Percentiles rank a stretch among this genome's conserved stretches.
These are phyloP conservation scores for Suillus clintonianus DNA, from an alignment of 768 basidiomycete genomes.

Conservation along the genomic window DNA sequence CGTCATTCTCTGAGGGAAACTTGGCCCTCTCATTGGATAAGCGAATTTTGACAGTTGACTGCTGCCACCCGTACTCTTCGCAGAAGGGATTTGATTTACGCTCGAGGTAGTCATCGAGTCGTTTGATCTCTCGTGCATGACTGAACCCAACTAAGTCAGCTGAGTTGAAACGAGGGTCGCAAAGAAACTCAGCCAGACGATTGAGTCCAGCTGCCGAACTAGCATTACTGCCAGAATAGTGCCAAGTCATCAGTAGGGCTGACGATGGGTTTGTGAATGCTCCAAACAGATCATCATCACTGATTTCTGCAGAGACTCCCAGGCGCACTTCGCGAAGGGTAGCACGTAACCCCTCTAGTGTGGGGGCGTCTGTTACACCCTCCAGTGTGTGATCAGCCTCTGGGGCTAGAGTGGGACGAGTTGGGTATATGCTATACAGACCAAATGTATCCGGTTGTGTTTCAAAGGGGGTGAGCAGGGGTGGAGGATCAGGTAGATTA, in stretches of 20 bases:
- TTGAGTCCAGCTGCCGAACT: slow-evolving; percentile 30
- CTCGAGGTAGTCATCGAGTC: slow-evolving; percentile 1
- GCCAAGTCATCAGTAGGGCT: slow-evolving; percentile 34
- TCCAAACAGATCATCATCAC: slow-evolving; percentile 5
- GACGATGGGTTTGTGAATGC: slow-evolving; percentile 23
- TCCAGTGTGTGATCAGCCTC: not conserved
- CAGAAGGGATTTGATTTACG: slow-evolving; percentile 10
- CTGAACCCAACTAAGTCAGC: slow-evolving; percentile 22
- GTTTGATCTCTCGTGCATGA: not conserved
- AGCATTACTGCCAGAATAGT: slow-evolving; percentile 24
- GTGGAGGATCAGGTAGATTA: not conserved
- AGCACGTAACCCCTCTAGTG: not conserved
- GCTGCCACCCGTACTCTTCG: slow-evolving; percentile 9
- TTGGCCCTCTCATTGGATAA: slow-evolving; percentile 5
- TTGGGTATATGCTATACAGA: slow-evolving; percentile 1
- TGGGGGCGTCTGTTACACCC: slow-evolving; percentile 3
- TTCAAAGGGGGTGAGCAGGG: not conserved
- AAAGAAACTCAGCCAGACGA: slow-evolving; percentile 27
- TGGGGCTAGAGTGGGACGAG: not conserved
- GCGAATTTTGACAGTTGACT: not conserved
- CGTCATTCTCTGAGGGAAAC: slow-evolving; percentile 1
- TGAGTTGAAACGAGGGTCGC: slow-evolving; percentile 20
- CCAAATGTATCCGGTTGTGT: slow-evolving; percentile 1
- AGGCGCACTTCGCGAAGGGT: not conserved
- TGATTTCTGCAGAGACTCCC: not conserved